These are phyloP conservation scores for bread wheat (Triticum aestivum) DNA, from an alignment of 176 grass and related monocot species.

Conservation along the genomic window IWGSC_CS_RefSeq_v2.1 NC_057797.1:191035290-191035789, in stretches of 20 bases:
- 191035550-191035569: constrained; percentile 12
- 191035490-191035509: constrained; percentile 53
- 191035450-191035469: constrained; percentile 90
- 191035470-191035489: constrained; percentile 76
- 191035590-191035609: not conserved
- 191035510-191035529: constrained; percentile 78
- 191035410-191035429: constrained; percentile 27
- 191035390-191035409: constrained; percentile 52
- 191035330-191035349: constrained; percentile 80
- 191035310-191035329: constrained; percentile 72
- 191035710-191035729: not conserved
- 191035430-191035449: constrained; percentile 65
- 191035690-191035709: constrained; percentile 16
- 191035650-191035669: not conserved
- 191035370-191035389: constrained; percentile 56
- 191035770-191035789: too few species aligned
- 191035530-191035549: constrained; percentile 20
- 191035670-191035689: constrained; percentile 15
- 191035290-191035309: constrained; percentile 60
- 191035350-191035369: constrained; percentile 58
- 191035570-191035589: constrained; percentile 19
- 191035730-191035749: not conserved
- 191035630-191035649: not conserved
- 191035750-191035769: not conserved
- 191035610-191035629: not conserved